Percentiles rank a stretch among this genome's conserved stretches.
phyloP scores from a whole-genome alignment of 768 basidiomycete species.

The Lanmaoa pseudosensibilis region DNA sequence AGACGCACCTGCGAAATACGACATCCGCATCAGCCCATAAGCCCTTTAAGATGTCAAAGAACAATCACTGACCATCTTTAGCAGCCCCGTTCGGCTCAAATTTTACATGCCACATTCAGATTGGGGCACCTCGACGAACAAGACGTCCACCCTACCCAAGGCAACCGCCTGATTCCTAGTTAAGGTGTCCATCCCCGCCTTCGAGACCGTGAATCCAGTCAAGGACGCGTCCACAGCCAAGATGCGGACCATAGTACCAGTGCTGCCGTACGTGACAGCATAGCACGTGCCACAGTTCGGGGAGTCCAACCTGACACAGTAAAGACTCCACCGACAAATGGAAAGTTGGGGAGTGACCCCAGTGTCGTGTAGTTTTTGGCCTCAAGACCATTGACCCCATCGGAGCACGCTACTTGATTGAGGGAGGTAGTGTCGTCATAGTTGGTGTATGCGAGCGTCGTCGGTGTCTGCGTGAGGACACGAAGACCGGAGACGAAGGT shows the following conservation, averaged over 20 bases:
- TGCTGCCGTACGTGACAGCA: constrained; percentile 26
- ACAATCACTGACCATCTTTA: constrained; percentile 1
- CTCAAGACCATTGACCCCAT: constrained; percentile 38
- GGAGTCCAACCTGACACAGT: constrained; percentile 25
- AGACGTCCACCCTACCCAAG: constrained; percentile 22
- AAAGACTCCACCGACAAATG: constrained; percentile 34
- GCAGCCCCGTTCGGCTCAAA: not conserved
- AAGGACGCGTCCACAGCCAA: constrained; percentile 54
- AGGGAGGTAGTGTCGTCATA: constrained; percentile 37
- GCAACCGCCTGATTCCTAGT: constrained; percentile 13
- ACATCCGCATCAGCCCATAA: not conserved
- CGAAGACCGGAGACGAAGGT: constrained; percentile 14
- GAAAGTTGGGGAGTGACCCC: constrained; percentile 38
- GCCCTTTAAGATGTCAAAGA: not conserved
- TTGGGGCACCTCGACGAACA: not conserved
- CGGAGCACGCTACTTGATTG: constrained; percentile 37
- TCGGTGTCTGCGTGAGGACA: constrained; percentile 20
- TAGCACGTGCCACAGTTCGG: constrained; percentile 34
- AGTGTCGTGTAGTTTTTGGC: constrained; percentile 37
- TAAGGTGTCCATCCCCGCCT: constrained; percentile 28
- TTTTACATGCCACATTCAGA: constrained; percentile 3
- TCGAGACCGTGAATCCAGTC: constrained; percentile 39
- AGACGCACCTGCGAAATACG: constrained; percentile 1
- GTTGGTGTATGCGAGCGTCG: constrained; percentile 34
- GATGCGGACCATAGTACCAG: constrained; percentile 48